Conservation (phyloP, 768 basidiomycete species). For the Auriscalpium orientale region DNA sequence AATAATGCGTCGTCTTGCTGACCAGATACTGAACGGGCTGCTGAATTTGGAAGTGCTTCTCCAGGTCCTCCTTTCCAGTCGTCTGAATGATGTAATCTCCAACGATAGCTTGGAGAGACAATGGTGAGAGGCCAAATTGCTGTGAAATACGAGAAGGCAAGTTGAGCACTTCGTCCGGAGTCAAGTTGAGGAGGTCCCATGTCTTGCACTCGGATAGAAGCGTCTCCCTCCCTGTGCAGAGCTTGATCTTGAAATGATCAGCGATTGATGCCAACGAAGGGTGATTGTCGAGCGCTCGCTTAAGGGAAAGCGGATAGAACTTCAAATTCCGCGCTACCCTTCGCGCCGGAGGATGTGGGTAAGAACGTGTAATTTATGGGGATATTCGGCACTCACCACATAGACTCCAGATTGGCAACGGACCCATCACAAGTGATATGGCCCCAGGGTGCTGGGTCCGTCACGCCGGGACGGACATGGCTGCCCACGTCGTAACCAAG, state of each 20-base stretch:
- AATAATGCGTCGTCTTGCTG: conserved; percentile 33
- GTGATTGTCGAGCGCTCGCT: conserved; percentile 13
- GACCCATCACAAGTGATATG: conserved; percentile 38
- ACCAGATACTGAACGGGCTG: conserved; percentile 21
- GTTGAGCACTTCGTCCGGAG: conserved; percentile 24
- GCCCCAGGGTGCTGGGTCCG: conserved; percentile 26
- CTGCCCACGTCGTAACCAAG: conserved; percentile 25
- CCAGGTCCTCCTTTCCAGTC: conserved; percentile 26
- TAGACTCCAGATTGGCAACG: conserved; percentile 40
- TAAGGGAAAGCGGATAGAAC: conserved; percentile 36
- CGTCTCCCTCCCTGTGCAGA: conserved; percentile 19
- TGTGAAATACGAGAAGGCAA: conserved; percentile 27
- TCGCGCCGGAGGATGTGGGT: neutral
- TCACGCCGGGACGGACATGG: neutral
- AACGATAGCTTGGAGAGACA: conserved; percentile 25
- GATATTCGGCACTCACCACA: conserved; percentile 25
- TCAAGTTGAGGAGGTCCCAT: conserved; percentile 39
- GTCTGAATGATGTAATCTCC: conserved; percentile 29
- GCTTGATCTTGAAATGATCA: conserved; percentile 23
- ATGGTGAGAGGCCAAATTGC: conserved; percentile 28
- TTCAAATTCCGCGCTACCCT: conserved; percentile 37
- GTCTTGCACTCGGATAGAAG: conserved; percentile 23
- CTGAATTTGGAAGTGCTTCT: conserved; percentile 18
- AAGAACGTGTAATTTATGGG: neutral
- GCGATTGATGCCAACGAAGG: conserved; percentile 26